Base-by-base conservation (phyloP, 768 basidiomycete genomes). In the Lactarius hatsudake region DNA sequence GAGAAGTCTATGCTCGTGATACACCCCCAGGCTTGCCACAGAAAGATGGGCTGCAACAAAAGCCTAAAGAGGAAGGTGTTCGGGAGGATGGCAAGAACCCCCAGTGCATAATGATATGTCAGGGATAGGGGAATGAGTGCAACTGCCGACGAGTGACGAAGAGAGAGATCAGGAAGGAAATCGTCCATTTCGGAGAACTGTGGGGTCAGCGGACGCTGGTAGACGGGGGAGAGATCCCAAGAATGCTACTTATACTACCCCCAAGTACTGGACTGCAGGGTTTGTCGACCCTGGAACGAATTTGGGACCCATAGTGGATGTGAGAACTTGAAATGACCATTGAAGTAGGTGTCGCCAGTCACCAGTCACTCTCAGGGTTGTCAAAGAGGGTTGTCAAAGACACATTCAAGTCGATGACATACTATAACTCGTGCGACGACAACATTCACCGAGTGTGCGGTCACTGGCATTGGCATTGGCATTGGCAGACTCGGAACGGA, bases 61-160 rank as follows among this genome's bases (percentile, higher is more conserved):
- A 61, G 17, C 20, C 36, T n/a, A 7, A 66, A 20, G 4, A 55
- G 18, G 13, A 20, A 43, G 0, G 65, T 66, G 51, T 62, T 23
- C 12, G 42, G 59, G n/a, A 66, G 53, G 36, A 66, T 23, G 17
- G 48, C 54, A 40, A 66, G 61, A 3, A 66, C 36, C 10, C 60
- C 59, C 15, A 54, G 55, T 36, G n/a, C 28, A 42, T 62, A 55
- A 40, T 61, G 58, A 54, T n/a, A n/a, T n/a, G 45, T 43, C 2
- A 57, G 20, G 55, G 48, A 61, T 6, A 66, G 26, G 9, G 65
- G 60, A 7, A n/a, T 23, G 32, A 45, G 3, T 2, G 59, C 64
- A 9, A 20, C 7, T 7, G 36, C 12, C 10, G 59, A 10, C 17
- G 59, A 28, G 3, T 32, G 10, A 7, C 59, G 64, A 45, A 23